A percentile compares a stretch with the other conserved stretches of the same genome.
Conservation (phyloP, 441 rosid species). For the Euphorbia celastroides region DNA sequence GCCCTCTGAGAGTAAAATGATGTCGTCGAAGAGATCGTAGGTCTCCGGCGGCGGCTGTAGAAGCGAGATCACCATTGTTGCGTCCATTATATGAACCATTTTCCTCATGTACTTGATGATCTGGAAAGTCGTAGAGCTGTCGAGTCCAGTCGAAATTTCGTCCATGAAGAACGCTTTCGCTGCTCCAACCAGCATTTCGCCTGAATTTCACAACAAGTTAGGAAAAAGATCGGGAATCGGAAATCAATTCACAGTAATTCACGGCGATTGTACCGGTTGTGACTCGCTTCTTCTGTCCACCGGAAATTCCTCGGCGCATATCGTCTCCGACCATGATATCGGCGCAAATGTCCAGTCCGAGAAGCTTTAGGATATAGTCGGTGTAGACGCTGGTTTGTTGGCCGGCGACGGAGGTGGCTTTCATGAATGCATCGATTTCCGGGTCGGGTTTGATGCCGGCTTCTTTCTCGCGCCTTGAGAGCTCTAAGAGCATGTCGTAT, state of each 20-base stretch:
- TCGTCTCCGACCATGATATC: constrained; percentile 71
- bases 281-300: too few species aligned
- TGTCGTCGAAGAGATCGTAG: constrained; percentile 58
- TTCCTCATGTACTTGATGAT: constrained; percentile 51
- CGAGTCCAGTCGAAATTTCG: constrained; percentile 63
- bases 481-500: too few species aligned
- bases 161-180: constrained; percentile 72
- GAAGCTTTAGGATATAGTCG: constrained; percentile 74
- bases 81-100: constrained; percentile 62
- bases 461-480: constrained; percentile 63
- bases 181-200: constrained; percentile 67
- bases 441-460: constrained; percentile 70
- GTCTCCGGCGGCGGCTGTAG: too few species aligned
- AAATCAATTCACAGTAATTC: too few species aligned
- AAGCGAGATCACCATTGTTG: constrained; percentile 55
- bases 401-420: constrained; percentile 64
- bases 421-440: constrained; percentile 80
- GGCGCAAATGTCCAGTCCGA: constrained; percentile 55
- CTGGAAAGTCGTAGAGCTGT: constrained; percentile 61
- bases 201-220: constrained; percentile 21
- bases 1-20: constrained; percentile 57
- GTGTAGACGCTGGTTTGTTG: constrained; percentile 68
- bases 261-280: constrained; percentile 56
- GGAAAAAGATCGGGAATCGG: too few species aligned
- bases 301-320: constrained; percentile 70